Conservation (phyloP, 2,329 filamentous ascomycete species). For the Penicillium sp. region DNA sequence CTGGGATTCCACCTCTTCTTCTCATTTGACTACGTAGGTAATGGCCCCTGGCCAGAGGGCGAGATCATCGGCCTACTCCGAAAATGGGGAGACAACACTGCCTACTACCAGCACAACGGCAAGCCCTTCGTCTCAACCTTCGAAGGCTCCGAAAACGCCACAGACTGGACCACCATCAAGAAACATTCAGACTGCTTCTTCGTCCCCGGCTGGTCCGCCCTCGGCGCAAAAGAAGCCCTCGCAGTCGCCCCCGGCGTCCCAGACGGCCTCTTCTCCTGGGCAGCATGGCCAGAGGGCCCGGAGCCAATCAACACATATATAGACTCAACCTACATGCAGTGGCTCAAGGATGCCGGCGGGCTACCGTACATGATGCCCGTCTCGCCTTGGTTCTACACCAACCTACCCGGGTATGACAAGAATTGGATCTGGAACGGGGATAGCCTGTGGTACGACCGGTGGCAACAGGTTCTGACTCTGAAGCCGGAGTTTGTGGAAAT, state of each 20-base stretch:
- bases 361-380: constrained; percentile 54
- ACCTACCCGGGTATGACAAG: constrained; percentile 56
- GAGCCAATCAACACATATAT: constrained; percentile 4
- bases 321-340: constrained; percentile 10
- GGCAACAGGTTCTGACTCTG: constrained; percentile 48
- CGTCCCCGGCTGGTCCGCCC: constrained; percentile 49
- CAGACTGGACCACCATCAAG: constrained; percentile 50
- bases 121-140: constrained; percentile 39
- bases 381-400: constrained; percentile 59
- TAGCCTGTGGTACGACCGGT: constrained; percentile 60
- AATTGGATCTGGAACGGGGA: constrained; percentile 66
- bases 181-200: constrained; percentile 42
- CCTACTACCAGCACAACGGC: constrained; percentile 8
- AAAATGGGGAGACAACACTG: constrained; percentile 1
- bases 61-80: constrained; percentile 3
- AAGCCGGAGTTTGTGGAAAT: constrained; percentile 8
- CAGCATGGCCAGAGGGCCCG: constrained; percentile 9
- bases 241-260: constrained; percentile 17
- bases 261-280: constrained; percentile 10
- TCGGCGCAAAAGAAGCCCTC: constrained; percentile 30
- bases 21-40: constrained; percentile 11
- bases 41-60: constrained; percentile 7
- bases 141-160: constrained; percentile 44
- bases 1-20: constrained; percentile 6
- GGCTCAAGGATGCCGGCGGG: constrained; percentile 4